Base-by-base conservation (phyloP, 352 stramenopile genomes). In the Ochromonadaceae sp. region DNA sequence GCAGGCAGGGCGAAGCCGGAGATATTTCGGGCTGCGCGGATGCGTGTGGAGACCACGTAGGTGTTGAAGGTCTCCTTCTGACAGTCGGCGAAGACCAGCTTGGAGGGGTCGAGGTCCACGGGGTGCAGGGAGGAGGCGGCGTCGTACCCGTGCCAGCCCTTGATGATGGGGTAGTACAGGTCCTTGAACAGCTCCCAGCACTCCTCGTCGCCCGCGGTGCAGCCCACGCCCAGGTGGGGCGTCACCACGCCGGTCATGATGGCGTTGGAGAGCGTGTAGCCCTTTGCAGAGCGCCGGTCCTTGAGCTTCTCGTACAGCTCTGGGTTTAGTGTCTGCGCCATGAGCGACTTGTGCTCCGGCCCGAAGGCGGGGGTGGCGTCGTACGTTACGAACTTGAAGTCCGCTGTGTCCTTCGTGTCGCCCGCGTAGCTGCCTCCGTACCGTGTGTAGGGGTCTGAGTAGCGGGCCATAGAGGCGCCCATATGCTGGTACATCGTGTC, bases 1-100 rank as follows among this genome's bases (percentile, higher is more conserved):
- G 86, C 77, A 7, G 86, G 85, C 42, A 96, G 78, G 39, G 75
- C 77, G 43, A 93, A 79, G 10, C 86, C 85, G 36, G 84, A 79
- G 39, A 96, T 83, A 47, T 86, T 93, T 41, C 88, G 75, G 0
- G 86, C 86, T 15, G 90, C 80, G 50, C 88, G 82, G 49, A 96
- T 88, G 31, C 88, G 81, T 9, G 88, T 95, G 38, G 85, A 92
- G 41, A 90, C 69, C 44, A 96, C 86, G 63, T 94, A 96, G 44
- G 81, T 76, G 44, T 85, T 81, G 31, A 77, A 72, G 1, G 76
- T 76, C 66, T 80, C 76, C 39, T 77, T 73, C 47, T 72, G 67
- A 31, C 70, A 48, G 10, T 67, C 55, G 17, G 55, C 66, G 57
- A 44, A 80, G 68, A 36, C 75, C 3, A 90, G 71, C 69, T 90